Conservation (phyloP, 225 moss, liverwort and hornwort species). For the Pseudoscleropodium purum region DNA sequence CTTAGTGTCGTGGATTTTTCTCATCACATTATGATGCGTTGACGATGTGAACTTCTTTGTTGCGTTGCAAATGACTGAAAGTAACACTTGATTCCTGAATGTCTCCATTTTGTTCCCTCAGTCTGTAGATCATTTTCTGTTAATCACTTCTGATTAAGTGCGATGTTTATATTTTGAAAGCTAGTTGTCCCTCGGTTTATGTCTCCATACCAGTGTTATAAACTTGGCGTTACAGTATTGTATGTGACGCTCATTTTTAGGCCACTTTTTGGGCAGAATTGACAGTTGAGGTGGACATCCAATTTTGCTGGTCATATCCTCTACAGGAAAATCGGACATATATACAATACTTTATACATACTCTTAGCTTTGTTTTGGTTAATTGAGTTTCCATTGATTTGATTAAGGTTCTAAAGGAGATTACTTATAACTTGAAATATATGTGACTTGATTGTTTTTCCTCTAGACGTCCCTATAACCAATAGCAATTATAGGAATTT, state of each 20-base stretch:
- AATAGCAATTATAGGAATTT: too few species aligned
- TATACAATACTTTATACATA: too few species aligned
- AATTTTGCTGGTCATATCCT: too few species aligned
- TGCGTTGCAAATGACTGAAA: neutral
- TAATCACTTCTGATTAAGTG: neutral
- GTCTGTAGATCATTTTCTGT: neutral
- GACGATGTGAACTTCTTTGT: neutral
- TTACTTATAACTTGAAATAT: neutral
- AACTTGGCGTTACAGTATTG: too few species aligned
- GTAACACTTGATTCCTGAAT: neutral
- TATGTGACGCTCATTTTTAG: too few species aligned
- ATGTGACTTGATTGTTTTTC: neutral
- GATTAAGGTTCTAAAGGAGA: too few species aligned
- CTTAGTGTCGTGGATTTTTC: constrained; percentile 5
- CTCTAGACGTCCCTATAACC: neutral
- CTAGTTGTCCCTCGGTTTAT: neutral
- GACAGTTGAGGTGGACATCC: too few species aligned
- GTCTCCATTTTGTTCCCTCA: neutral
- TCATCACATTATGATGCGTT: neutral
- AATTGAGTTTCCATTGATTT: too few species aligned
- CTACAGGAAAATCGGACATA: too few species aligned
- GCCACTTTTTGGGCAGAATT: too few species aligned
- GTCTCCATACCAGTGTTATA: neutral
- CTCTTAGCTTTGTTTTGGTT: too few species aligned
- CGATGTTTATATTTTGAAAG: neutral